Evolutionary conservation across 208 protist species (phyloP), one percentile per base, ranked within the genome.

Genomic region (Phytomonas serpens): DNA sequence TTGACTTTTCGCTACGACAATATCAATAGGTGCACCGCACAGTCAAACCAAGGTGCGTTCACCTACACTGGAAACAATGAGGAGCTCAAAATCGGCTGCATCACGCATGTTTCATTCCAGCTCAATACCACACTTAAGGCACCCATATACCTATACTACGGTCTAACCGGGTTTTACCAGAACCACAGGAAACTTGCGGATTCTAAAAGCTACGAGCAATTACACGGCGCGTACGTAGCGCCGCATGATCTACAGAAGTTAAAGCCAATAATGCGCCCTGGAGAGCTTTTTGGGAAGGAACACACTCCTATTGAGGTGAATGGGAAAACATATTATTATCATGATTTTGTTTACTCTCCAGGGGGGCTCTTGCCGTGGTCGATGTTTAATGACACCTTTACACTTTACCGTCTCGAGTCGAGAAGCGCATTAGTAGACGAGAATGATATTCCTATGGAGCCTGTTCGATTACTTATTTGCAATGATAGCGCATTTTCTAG

Each of bases 61-160:
- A 78, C 73, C n/a, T 86, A 83, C 68, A 69, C 40, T 30, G 34
- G 4, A 11, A 81, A 80, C 42, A 40, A 52, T 27, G n/a, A 73
- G 31, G 79, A 68, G 38, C 66, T 78, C 67, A 67, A 72, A 36
- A 91, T 74, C 16, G 87, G 87, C 38, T 95, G 90, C 65, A 36
- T 87, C 13, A 90, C 80, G 6, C 42, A 82, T 11, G 79, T 95
- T 0, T 51, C 3, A 0, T 92, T 98, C 70, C 64, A 64, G 2
- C 27, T 98, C 4, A 52, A 16, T 5, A 61, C 83, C 16, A 79
- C 63, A 3, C 88, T 99, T 51, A 74, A 88, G 29, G 73, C 86
- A 23, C 97, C 98, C 9, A 82, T 99, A 27, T 99, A 98, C 77
- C 69, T 99, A 40, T 99, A 99, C 83, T 99, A 99, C 79, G 86